These are phyloP conservation scores for Epichloe sibirici DNA, from an alignment of 2,329 filamentous ascomycete genomes.

Conservation along the genomic window DNA sequence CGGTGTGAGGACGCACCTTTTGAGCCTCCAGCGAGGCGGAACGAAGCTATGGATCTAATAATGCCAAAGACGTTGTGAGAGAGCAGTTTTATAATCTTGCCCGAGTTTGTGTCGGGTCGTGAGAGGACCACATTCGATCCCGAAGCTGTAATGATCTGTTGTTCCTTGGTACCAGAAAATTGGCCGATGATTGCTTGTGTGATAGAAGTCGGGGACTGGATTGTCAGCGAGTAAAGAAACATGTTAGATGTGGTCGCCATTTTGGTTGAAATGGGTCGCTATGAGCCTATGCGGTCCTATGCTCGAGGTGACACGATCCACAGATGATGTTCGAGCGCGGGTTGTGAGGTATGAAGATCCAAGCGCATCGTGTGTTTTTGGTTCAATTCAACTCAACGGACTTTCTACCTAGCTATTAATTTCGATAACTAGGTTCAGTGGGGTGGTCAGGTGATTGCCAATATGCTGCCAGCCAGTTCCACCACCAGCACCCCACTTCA, in stretches of 20 bases:
- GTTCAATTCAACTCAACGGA: no score
- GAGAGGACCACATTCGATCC: constrained; percentile 81
- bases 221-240: constrained; percentile 96
- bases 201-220: constrained; percentile 82
- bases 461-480: not conserved
- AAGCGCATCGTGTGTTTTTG: no score
- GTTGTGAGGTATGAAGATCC: no score
- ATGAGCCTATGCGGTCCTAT: no score
- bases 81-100: constrained; percentile 73
- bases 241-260: constrained; percentile 98
- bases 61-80: constrained; percentile 96
- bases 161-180: constrained; percentile 90
- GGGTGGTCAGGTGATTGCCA: not conserved
- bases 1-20: constrained; percentile 55
- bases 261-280: no score
- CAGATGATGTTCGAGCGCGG: no score
- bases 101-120: constrained; percentile 72
- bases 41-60: constrained; percentile 75
- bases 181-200: constrained; percentile 87
- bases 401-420: no score
- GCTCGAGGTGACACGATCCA: no score
- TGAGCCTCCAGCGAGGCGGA: constrained; percentile 81
- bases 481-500: no score
- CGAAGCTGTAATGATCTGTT: constrained; percentile 89
- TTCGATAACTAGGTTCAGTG: not conserved